phyloP scores from a whole-genome alignment of 768 basidiomycete species.

The Hebeloma cylindrosporum region DNA sequence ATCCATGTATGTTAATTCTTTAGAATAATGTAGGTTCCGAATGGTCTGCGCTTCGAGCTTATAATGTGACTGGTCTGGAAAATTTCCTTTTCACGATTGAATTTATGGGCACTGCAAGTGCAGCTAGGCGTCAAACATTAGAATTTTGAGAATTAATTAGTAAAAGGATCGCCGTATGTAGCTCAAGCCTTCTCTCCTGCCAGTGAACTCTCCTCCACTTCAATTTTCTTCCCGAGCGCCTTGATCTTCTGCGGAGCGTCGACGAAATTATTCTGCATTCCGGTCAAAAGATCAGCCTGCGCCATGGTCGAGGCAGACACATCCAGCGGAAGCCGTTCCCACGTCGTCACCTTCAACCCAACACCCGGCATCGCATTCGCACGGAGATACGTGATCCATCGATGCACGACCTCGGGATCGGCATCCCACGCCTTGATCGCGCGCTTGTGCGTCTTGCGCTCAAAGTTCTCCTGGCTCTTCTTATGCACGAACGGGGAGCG shows the following conservation, averaged over 20 bases:
- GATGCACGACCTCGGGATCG: slow-evolving; percentile 70
- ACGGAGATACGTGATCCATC: slow-evolving; percentile 79
- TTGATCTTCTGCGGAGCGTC: slow-evolving; percentile 24
- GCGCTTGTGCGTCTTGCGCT: slow-evolving; percentile 79
- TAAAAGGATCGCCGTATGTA: no score
- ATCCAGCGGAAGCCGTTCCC: slow-evolving; percentile 64
- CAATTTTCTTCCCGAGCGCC: slow-evolving; percentile 32
- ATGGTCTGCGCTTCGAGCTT: no score
- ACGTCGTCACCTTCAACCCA: slow-evolving; percentile 78
- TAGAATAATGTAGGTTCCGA: no score
- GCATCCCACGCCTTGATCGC: slow-evolving; percentile 92
- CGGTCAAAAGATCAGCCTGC: background rate
- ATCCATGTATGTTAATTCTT: no score
- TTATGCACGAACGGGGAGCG: slow-evolving; percentile 90
- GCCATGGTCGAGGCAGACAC: slow-evolving; percentile 18
- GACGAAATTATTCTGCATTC: slow-evolving; percentile 5
- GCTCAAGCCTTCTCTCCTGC: no score
- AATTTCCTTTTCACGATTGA: no score
- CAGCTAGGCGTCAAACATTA: no score
- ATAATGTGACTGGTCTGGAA: no score
- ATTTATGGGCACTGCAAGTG: no score
- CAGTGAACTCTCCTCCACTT: slow-evolving; percentile 23
- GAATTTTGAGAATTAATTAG: no score
- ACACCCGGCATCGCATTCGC: slow-evolving; percentile 81
- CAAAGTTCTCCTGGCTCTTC: slow-evolving; percentile 95